A percentile compares a stretch with the other conserved stretches of the same genome.
phyloP scores from a whole-genome alignment of 257 asterid species.

The Sherardia arvensis region DNA sequence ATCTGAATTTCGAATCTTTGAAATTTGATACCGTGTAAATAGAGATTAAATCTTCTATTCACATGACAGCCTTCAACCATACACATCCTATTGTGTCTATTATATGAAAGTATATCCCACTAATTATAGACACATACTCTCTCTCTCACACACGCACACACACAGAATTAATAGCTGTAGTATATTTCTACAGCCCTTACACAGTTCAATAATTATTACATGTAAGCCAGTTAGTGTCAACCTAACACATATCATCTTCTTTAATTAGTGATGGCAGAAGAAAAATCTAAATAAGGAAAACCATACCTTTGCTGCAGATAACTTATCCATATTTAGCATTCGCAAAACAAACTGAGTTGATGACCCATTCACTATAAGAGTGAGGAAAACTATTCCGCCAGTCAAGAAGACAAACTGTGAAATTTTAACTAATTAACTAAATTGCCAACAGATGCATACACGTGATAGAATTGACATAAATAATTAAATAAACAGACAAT shows the following conservation, averaged over 20 bases:
- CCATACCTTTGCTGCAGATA: slow-evolving; percentile 72
- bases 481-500: not conserved
- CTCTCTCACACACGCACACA: too few relatives aligned
- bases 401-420: slow-evolving; percentile 98
- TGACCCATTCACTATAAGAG: slow-evolving; percentile 89
- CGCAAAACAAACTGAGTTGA: slow-evolving; percentile 80
- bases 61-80: too few relatives aligned
- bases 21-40: too few relatives aligned
- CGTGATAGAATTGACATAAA: not conserved
- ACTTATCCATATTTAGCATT: slow-evolving; percentile 60
- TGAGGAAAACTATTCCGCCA: slow-evolving; percentile 91
- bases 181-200: too few relatives aligned
- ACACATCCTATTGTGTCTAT: too few relatives aligned
- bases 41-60: too few relatives aligned
- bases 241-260: not conserved
- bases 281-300: slow-evolving; percentile 3
- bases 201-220: too few relatives aligned
- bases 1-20: too few relatives aligned
- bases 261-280: too few relatives aligned
- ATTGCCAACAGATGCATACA: not conserved
- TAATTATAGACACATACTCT: too few relatives aligned
- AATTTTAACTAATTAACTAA: slow-evolving; percentile 8
- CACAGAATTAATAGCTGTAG: too few relatives aligned
- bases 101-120: too few relatives aligned
- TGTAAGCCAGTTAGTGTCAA: not conserved